Evolutionary conservation across 2,329 filamentous ascomycete species (phyloP).

Genomic region (Rhexocercosporidium sp.): DNA sequence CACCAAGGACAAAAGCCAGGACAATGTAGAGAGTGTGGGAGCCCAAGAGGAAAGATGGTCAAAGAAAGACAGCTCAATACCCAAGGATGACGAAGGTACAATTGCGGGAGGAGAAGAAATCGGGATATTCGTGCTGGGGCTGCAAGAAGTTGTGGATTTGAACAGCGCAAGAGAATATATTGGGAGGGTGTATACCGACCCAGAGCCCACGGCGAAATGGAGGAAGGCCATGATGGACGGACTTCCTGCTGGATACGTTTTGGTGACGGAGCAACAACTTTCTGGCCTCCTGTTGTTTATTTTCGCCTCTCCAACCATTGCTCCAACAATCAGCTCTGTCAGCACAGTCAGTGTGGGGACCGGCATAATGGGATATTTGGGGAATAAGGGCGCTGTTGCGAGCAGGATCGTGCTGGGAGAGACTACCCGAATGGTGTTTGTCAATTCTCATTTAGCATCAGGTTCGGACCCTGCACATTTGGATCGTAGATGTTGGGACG

Average conservation of each 20-base stretch:
- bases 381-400: slow-evolving; percentile 91
- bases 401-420: slow-evolving; percentile 86
- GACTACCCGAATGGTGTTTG: slow-evolving; percentile 84
- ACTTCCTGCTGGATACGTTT: slow-evolving; percentile 76
- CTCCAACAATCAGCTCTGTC: slow-evolving; percentile 76
- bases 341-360: slow-evolving; percentile 87
- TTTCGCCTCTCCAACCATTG: slow-evolving; percentile 81
- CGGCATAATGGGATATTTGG: slow-evolving; percentile 89
- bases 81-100: slow-evolving; percentile 46
- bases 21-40: slow-evolving; percentile 50
- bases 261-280: slow-evolving; percentile 82
- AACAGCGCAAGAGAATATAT: slow-evolving; percentile 80
- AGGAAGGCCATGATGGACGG: slow-evolving; percentile 75
- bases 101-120: slow-evolving; percentile 70
- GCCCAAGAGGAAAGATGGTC: slow-evolving; percentile 52
- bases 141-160: slow-evolving; percentile 93
- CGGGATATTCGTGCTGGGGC: slow-evolving; percentile 84
- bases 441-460: slow-evolving; percentile 91
- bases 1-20: slow-evolving; percentile 38
- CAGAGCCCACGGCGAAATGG: slow-evolving; percentile 76
- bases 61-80: slow-evolving; percentile 48
- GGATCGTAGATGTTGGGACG: slow-evolving; percentile 87
- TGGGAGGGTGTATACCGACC: slow-evolving; percentile 72
- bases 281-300: slow-evolving; percentile 84
- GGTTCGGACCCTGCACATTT: slow-evolving; percentile 78